These are phyloP conservation scores for Lentinus tigrinus DNA, from an alignment of 768 basidiomycete species.

Conservation along the genomic window DNA sequence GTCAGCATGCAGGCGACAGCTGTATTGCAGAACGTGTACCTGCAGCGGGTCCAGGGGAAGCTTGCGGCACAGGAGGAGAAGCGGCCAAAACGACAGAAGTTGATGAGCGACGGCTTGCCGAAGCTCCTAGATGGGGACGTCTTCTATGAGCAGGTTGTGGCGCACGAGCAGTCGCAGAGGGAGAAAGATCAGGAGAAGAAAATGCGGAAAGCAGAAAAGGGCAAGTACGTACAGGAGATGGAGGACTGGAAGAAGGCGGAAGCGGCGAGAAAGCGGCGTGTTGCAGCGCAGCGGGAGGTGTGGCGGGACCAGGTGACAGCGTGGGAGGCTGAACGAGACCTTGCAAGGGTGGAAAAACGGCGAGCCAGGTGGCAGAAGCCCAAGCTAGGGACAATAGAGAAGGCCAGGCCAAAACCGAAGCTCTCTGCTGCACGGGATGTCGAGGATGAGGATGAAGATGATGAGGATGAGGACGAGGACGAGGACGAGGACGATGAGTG, in stretches of 20 bases:
- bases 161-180: conserved; percentile 2
- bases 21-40: background rate
- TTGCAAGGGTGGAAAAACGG: conserved; percentile 6
- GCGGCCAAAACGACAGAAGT: conserved; percentile 2
- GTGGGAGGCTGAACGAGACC: conserved; percentile 23
- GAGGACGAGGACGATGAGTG: background rate
- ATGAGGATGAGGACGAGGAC: background rate
- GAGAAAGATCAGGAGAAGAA: background rate
- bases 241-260: background rate
- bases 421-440: background rate
- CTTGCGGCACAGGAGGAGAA: conserved; percentile 6
- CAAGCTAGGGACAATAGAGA: background rate
- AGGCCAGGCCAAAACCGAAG: background rate
- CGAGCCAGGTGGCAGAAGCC: background rate
- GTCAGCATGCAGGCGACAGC: background rate
- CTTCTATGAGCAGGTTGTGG: conserved; percentile 16
- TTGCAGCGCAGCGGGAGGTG: conserved; percentile 3
- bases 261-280: conserved; percentile 3
- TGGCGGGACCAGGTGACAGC: conserved; percentile 6
- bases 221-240: background rate
- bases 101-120: conserved; percentile 24
- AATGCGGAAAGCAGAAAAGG: background rate
- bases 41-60: background rate
- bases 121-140: conserved; percentile 23
- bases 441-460: conserved; percentile 2